Conservation (phyloP, 805 yeast species). For the Wickerhamiella cacticola region DNA sequence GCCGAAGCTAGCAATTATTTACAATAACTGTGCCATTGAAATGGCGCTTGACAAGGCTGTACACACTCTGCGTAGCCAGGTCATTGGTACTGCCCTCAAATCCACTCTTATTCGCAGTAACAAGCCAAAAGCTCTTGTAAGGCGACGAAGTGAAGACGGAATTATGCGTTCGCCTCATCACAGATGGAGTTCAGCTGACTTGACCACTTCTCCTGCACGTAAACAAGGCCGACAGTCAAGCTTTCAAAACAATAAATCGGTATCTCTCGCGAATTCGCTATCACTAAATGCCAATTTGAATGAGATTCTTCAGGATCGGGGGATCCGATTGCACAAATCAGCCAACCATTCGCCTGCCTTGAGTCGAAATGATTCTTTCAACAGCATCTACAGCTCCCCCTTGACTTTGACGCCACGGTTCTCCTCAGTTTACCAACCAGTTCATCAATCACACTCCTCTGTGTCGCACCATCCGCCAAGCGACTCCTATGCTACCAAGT, state of each 20-base stretch:
- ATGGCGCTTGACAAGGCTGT: conserved; percentile 76
- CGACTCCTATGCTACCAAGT: background rate
- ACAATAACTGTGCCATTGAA: conserved; percentile 84
- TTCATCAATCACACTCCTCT: background rate
- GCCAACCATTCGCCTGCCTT: conserved; percentile 2
- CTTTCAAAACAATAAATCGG: background rate
- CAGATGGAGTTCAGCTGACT: conserved; percentile 10
- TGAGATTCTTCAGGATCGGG: conserved; percentile 3
- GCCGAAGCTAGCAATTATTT: conserved; percentile 78
- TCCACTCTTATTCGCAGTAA: background rate
- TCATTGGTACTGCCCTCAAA: conserved; percentile 14
- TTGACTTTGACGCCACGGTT: background rate
- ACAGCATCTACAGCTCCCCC: background rate
- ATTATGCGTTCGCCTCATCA: background rate
- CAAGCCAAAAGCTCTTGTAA: background rate
- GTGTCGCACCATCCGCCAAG: background rate
- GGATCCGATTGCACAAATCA: conserved; percentile 4
- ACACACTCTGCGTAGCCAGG: conserved; percentile 39
- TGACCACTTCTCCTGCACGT: background rate
- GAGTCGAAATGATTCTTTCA: conserved; percentile 4
- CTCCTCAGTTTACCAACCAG: background rate
- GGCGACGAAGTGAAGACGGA: conserved; percentile 9
- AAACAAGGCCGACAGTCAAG: background rate
- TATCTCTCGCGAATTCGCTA: background rate
- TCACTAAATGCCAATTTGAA: conserved; percentile 8